Evolutionary conservation across 2,329 filamentous ascomycete species (phyloP).

Genomic region (Aotearoamyces nothofagi): DNA sequence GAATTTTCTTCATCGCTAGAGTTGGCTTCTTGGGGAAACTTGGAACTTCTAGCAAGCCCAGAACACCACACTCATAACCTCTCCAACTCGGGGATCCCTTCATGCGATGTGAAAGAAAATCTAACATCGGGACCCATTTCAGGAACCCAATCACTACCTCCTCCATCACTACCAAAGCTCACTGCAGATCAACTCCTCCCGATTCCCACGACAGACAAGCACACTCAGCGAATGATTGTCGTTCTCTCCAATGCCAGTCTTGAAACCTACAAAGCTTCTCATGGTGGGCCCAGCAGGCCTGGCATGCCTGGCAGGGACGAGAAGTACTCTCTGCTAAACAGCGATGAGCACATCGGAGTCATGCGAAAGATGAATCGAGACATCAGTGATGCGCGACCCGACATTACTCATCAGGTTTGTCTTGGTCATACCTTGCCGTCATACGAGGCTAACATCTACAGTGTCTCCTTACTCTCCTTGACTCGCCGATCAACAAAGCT

Average conservation of each 20-base stretch:
- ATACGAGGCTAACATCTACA: conserved; percentile 25
- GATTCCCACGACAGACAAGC: conserved; percentile 75
- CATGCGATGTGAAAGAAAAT: no score
- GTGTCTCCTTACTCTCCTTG: conserved; percentile 93
- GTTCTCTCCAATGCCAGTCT: conserved; percentile 94
- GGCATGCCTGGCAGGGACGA: conserved; percentile 57
- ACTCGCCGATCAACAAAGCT: conserved; percentile 97
- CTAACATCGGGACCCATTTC: conserved; percentile 18
- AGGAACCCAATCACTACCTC: conserved; percentile 92
- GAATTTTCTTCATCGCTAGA: no score
- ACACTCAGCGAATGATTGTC: conserved; percentile 82
- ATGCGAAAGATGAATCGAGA: conserved; percentile 99
- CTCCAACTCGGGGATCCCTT: no score
- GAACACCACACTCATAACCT: no score
- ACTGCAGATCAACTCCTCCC: conserved; percentile 85
- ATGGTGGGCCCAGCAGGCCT: conserved; percentile 48
- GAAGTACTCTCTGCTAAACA: conserved; percentile 95
- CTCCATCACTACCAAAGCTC: conserved; percentile 77
- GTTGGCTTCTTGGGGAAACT: no score
- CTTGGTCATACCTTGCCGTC: conserved; percentile 11
- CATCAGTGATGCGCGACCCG: conserved; percentile 91
- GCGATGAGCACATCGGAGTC: conserved; percentile 95
- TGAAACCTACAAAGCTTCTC: conserved; percentile 89
- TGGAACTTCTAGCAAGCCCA: no score
- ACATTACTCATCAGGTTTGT: conserved; percentile 95